Evolutionary conservation across 208 protist genomes (phyloP), one percentile per base, ranked within the genome.

Genomic region (Zelonia costaricensis): DNA sequence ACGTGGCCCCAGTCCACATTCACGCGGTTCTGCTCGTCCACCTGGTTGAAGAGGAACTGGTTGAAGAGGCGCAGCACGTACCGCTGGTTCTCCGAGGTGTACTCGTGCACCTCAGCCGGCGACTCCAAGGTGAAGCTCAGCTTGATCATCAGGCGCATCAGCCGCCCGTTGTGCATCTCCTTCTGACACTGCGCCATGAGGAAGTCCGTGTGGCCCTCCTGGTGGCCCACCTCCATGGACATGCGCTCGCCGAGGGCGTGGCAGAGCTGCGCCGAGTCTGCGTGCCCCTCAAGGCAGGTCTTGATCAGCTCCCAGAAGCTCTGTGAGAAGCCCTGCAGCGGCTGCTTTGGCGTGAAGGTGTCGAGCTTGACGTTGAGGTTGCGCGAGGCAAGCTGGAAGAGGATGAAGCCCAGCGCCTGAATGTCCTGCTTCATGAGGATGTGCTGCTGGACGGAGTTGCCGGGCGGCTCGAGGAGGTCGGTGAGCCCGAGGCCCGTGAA

Each of bases 31-130:
- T 95, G 82, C 42, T 97, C 94, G 58, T 95, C 85, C 15, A 97
- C 82, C 70, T 98, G 96, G 62, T 98, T 97, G 73, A 99, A 99
- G 10, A 98, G 74, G 52, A 97, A 98, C 76, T 98, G 96, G 61
- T 90, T 85, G 68, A 99, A 98, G 13, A 99, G 80, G 25, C 95
- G 93, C 10, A 99, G 77, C 12, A 95, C 75, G 57, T 87, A 91
- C 54, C 76, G 78, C 57, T 86, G 79, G 25, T 76, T 70, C 43
- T 90, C 82, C 3, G 71, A 62, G 12, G 75, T 87, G 62, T 93
- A 88, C 38, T 91, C 82, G 40, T 93, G 79, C 33, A 92, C 55
- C 44, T 97, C 93, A 23, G 88, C 80, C n/a, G 82, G 63, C 35
- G 79, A 90, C 75, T 94, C 85, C 15, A 94, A 58, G 42, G 97